Evolutionary conservation across 192 early-diverging fungal species (phyloP).

Genomic region (Entophlyctis luteolus): DNA sequence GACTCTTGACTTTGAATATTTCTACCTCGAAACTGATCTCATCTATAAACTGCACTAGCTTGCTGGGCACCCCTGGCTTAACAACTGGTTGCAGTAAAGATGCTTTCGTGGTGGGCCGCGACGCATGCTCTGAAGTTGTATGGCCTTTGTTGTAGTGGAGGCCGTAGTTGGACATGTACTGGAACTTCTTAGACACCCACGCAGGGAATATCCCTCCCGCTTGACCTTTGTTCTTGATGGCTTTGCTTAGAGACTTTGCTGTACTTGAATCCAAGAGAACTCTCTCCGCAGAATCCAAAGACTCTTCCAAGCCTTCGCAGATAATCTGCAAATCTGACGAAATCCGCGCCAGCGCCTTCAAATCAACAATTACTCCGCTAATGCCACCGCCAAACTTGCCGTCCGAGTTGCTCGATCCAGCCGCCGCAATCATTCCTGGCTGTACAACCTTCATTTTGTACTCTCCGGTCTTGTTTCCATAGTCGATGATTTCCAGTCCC

Average conservation of each 20-base stretch:
- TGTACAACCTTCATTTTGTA: not conserved
- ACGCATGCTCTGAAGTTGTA: slow-evolving; percentile 8
- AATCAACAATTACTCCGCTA: slow-evolving; percentile 8
- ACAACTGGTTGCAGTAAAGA: not conserved
- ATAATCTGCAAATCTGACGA: not conserved
- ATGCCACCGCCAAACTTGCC: not conserved
- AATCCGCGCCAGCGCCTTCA: not conserved
- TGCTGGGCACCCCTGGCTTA: no score
- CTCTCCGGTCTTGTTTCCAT: not conserved
- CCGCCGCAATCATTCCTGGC: slow-evolving; percentile 2
- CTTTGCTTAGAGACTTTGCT: slow-evolving; percentile 5
- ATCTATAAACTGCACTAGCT: slow-evolving; percentile 42
- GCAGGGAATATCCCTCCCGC: not conserved
- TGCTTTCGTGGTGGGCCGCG: not conserved
- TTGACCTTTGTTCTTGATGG: not conserved
- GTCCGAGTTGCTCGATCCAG: not conserved
- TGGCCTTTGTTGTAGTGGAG: slow-evolving; percentile 31
- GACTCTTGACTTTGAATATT: slow-evolving; percentile 86
- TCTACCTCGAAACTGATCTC: slow-evolving; percentile 87
- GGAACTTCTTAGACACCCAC: slow-evolving; percentile 11
- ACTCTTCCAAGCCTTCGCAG: not conserved
- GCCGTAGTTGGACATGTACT: slow-evolving; percentile 28
- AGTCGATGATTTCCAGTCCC: slow-evolving; percentile 6
- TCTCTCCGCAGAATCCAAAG: not conserved
- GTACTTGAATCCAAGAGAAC: slow-evolving; percentile 4